Conservation (phyloP, 2,329 filamentous ascomycete species). For the Epichloe glyceriae region DNA sequence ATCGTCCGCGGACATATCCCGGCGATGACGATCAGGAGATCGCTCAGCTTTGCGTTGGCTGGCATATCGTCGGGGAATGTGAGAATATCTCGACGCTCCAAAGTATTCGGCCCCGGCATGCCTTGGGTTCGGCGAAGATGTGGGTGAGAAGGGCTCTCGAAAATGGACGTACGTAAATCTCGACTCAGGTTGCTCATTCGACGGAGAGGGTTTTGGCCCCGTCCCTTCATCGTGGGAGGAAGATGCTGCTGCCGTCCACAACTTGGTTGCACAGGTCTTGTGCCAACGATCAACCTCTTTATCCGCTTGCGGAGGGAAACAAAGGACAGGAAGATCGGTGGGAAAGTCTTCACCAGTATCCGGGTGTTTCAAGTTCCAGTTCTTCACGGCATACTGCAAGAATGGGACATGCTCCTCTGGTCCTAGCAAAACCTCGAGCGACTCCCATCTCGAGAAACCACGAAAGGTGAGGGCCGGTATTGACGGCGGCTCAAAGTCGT, state of each 20-base stretch:
- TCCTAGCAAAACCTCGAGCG: slow-evolving; percentile 74
- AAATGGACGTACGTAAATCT: slow-evolving; percentile 26
- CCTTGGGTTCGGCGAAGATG: slow-evolving; percentile 14
- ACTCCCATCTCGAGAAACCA: slow-evolving; percentile 90
- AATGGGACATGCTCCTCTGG: slow-evolving; percentile 81
- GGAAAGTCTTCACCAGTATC: slow-evolving; percentile 59
- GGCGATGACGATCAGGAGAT: slow-evolving; percentile 22
- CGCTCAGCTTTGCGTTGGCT: slow-evolving; percentile 19
- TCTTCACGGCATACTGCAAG: slow-evolving; percentile 64
- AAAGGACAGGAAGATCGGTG: slow-evolving; percentile 40
- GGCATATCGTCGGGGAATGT: slow-evolving; percentile 25
- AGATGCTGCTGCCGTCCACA: slow-evolving; percentile 46
- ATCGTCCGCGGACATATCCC: slow-evolving; percentile 27
- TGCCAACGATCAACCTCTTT: slow-evolving; percentile 80
- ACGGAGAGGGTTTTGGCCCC: slow-evolving; percentile 9
- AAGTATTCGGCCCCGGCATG: slow-evolving; percentile 21
- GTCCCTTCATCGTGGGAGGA: slow-evolving; percentile 7
- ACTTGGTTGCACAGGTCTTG: slow-evolving; percentile 55
- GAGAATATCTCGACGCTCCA: slow-evolving; percentile 25
- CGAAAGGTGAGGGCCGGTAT: slow-evolving; percentile 71
- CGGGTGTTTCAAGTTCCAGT: slow-evolving; percentile 65
- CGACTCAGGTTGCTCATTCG: slow-evolving; percentile 21
- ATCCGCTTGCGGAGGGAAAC: slow-evolving; percentile 63
- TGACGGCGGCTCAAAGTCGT: slow-evolving; percentile 60
- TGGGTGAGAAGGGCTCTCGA: slow-evolving; percentile 16